phyloP scores from a whole-genome alignment of 331 rosid species.

The Telfairia occidentalis region DNA sequence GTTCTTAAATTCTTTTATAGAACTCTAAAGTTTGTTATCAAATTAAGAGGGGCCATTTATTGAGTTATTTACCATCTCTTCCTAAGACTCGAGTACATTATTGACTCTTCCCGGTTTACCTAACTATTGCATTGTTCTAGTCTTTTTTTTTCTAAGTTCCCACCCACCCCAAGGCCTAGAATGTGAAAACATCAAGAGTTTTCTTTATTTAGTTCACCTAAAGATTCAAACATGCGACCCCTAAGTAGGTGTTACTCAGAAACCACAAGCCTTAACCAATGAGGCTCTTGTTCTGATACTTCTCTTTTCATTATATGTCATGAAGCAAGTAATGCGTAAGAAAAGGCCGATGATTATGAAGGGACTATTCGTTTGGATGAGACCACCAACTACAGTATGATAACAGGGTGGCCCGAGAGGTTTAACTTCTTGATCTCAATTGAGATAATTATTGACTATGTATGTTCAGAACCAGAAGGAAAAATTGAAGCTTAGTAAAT shows the following conservation, averaged over 20 bases:
- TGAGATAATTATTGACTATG: not conserved
- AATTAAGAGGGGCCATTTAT: not conserved
- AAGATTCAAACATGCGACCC: too few relatives aligned
- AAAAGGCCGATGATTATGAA: too few relatives aligned
- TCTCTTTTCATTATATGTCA: not conserved
- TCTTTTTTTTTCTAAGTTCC: too few relatives aligned
- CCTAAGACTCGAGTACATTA: not conserved
- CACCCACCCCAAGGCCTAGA: too few relatives aligned
- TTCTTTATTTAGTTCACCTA: too few relatives aligned
- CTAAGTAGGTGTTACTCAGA: too few relatives aligned
- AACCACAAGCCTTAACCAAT: too few relatives aligned
- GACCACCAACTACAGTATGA: not conserved
- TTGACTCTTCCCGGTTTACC: not conserved
- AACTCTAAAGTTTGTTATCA: not conserved
- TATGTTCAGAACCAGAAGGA: not conserved
- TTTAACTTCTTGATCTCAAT: not conserved
- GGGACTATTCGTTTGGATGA: not conserved
- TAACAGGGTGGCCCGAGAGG: not conserved
- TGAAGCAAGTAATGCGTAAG: not conserved
- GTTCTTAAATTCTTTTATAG: not conserved
- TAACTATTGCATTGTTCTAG: not conserved
- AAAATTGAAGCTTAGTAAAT: not conserved
- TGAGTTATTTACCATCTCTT: not conserved
- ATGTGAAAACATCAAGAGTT: too few relatives aligned
- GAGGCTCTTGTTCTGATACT: not conserved